Evolutionary conservation across 2,329 filamentous ascomycete genomes (phyloP), one percentile per base, ranked within the genome.

Genomic region (Chaetomiaceae sp.): DNA sequence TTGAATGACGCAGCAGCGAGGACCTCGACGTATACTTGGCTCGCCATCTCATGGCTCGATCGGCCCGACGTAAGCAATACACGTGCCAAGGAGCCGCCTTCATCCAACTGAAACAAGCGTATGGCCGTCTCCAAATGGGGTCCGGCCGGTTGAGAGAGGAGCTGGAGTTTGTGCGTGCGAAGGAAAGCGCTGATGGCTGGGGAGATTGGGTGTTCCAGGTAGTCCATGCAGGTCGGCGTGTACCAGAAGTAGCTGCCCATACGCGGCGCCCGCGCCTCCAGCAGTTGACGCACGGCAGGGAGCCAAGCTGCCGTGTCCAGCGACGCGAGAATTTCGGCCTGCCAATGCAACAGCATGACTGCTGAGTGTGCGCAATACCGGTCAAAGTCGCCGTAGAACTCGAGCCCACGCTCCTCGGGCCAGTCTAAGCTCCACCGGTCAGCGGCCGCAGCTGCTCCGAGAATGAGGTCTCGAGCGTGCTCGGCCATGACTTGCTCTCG

Each of bases 221-320:
- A 11, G 8, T 7, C 6, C 11, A 9, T 2, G 17, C n/a, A 40
- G 17, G 6, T 4, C 19, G 2, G 40, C 30, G 29, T 18, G 17
- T 29, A 46, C 36, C 37, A 46, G 30, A 46, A 46, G 7, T 35
- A 20, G 24, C 30, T 36, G 6, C 43, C 43, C 1, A 46, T 4
- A 6, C 3, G 0, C 1, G 30, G 30, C 22, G 17, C 37, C 4
- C n/a, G 30, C 6, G 7, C 7, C 19, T 35, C 11, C 7, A 46
- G 29, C n/a, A 46, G 24, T 3, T 30, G 17, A 12, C 17, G 14
- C 1, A 39, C 20, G 3, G 43, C 22, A 3, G 17, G 1, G 1
- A 40, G 4, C 43, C 43, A 46, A 3, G 20, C 19, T 4, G 26
- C 2, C 11, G 37, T 22, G 5, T 10, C 30, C 4, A 14, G 36